These are phyloP conservation scores for Leccinum solheimii DNA, from an alignment of 1,284 basidiomycete species.

Conservation along the genomic window DNA sequence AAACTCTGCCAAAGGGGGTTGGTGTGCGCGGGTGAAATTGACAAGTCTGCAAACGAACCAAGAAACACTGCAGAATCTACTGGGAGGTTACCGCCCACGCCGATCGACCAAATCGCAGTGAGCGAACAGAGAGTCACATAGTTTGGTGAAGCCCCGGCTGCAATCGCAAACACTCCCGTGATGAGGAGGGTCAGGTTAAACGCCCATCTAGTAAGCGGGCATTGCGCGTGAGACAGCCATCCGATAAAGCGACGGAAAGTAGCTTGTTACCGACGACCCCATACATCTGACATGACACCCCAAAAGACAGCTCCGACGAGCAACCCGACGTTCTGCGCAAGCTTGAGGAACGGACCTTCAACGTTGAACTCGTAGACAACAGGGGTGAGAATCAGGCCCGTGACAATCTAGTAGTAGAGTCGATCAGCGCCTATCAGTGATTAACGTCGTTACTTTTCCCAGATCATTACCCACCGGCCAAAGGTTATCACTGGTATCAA, in stretches of 20 bases:
- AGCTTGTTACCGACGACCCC: constrained; percentile 52
- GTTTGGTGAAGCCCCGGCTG: constrained; percentile 59
- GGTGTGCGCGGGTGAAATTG: neutral
- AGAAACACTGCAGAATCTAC: constrained; percentile 81
- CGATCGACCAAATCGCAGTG: constrained; percentile 57
- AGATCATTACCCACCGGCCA: constrained; percentile 53
- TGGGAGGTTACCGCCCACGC: constrained; percentile 73
- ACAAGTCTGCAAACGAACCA: constrained; percentile 42
- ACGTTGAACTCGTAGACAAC: constrained; percentile 57
- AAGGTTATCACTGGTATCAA: constrained; percentile 52
- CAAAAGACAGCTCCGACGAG: constrained; percentile 68
- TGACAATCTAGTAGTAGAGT: constrained; percentile 43
- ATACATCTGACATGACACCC: constrained; percentile 60
- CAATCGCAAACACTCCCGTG: constrained; percentile 64
- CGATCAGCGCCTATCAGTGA: neutral
- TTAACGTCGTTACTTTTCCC: neutral
- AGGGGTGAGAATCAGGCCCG: constrained; percentile 55
- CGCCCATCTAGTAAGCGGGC: constrained; percentile 46
- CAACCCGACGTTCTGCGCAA: constrained; percentile 59
- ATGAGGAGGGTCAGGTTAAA: constrained; percentile 78
- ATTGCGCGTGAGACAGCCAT: constrained; percentile 4
- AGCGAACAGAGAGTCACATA: constrained; percentile 53
- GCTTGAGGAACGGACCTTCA: constrained; percentile 52
- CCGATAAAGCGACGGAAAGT: neutral
- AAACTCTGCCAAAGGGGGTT: constrained; percentile 44